Evolutionary conservation across 768 basidiomycete genomes (phyloP), one percentile per base, ranked within the genome.

Genomic region (Roridomyces roridus): DNA sequence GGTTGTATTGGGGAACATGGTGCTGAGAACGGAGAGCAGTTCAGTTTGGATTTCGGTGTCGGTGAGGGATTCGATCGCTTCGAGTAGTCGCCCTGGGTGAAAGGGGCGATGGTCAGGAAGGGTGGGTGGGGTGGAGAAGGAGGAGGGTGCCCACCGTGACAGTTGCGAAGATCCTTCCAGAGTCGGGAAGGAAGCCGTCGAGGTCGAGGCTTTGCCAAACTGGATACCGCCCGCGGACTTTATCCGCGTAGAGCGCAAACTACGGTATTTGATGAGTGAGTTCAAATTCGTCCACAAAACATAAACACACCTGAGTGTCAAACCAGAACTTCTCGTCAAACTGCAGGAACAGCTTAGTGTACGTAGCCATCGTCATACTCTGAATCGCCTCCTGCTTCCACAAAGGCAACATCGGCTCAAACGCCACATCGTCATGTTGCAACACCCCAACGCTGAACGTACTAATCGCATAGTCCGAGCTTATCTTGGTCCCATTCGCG

Each of bases 371-470:
- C 18, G 74, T 74, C 68, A 87, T 81, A 51, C 78, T 80, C 35
- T 82, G 79, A n/a, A n/a, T n/a, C n/a, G n/a, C n/a, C n/a, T n/a
- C n/a, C n/a, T n/a, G n/a, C n/a, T n/a, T n/a, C n/a, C 39, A 88
- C 81, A 3, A 86, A 65, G 87, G 87, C 24, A 88, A 65, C 10
- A 69, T 21, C 3, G 87, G 87, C 37, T 77, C 63, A 60, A 87
- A 89, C 4, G 47, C 54, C 5, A 89, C 82, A 55, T 87, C 86
- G 25, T 77, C 70, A 51, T 86, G 74, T 68, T 89, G 88, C 47
- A 89, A 72, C 9, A 89, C 88, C 0, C 88, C 88, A 2, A 87
- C 66, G 57, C 87, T 88, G 71, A 89, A 89, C 0, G 88, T 89
- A 59, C 81, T 83, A 26, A 90, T 65, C 4, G 81, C 85, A 65